A percentile compares a stretch with the other conserved stretches of the same genome.
These are phyloP conservation scores for Eucalyptus grandis DNA, from an alignment of 345 rosid species.

Conservation along the genomic window DNA sequence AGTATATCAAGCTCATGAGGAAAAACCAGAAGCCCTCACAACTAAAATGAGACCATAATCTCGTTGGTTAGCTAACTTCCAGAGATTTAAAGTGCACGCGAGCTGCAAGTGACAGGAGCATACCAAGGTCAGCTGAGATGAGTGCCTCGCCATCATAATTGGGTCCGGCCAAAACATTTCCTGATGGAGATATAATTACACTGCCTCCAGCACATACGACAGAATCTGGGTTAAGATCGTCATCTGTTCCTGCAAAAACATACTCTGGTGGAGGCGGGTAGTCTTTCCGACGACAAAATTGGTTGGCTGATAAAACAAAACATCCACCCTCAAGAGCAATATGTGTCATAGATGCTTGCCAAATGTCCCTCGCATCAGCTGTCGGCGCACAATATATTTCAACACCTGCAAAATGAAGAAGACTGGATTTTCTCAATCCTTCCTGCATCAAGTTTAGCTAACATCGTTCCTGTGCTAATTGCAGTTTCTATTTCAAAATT, in stretches of 20 bases:
- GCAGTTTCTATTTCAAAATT: not conserved
- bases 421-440: not conserved
- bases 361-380: constrained; percentile 73
- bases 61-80: not conserved
- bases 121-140: constrained; percentile 86
- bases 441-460: not conserved
- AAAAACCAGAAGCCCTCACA: not conserved
- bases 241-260: constrained; percentile 51
- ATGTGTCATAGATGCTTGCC: constrained; percentile 91
- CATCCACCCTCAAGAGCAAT: constrained; percentile 99
- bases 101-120: not conserved
- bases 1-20: not conserved
- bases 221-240: constrained; percentile 57
- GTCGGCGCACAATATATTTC: constrained; percentile 97
- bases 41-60: not conserved
- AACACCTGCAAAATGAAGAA: constrained; percentile 23
- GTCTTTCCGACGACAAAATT: constrained; percentile 78
- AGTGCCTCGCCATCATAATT: constrained; percentile 83
- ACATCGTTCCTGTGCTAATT: not conserved
- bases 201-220: constrained; percentile 92
- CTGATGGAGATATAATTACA: constrained; percentile 79
- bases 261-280: constrained; percentile 92
- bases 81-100: not conserved
- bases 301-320: constrained; percentile 83
- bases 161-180: constrained; percentile 82